Evolutionary conservation across 2,329 filamentous ascomycete genomes (phyloP), one percentile per base, ranked within the genome.

Genomic region (Microdochium bolleyi): DNA sequence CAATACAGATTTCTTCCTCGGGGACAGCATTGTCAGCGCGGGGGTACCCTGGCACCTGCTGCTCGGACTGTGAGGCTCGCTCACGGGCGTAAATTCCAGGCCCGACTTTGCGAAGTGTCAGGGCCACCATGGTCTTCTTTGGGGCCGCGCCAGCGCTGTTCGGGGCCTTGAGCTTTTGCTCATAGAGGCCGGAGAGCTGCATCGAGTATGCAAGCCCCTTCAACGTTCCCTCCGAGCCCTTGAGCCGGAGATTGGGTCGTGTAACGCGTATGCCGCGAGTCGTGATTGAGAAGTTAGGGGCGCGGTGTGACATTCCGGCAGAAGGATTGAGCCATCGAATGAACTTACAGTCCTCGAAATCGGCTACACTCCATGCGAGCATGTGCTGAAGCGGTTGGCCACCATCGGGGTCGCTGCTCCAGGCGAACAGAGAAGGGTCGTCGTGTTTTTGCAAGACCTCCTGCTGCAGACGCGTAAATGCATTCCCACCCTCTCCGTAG

Each of bases 401-500:
- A 19, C 9, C 9, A 19, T 41, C 37, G 13, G 37, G 37, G 14
- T 41, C 14, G 37, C 14, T 16, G 14, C 37, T 8, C 37, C 37
- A 41, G 37, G 16, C 14, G 37, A 41, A 41, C 37, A 41, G 16
- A 7, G 37, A 41, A 41, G 37, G 37, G 16, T 41, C 37, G 37
- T 41, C 37, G 37, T 41, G 37, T 41, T 19, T 41, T 14, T 8
- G 37, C 14, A 41, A 16, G 7, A 41, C 19, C 14, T 41, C 37
- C 14, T 41, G 37, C 37, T 41, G 37, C 5, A 41, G 37, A 16
- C 37, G 37, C 37, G 7, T 16, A 19, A 41, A 41, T 8, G 37
- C 37, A 41, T 16, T 19, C 7, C 4, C 14, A 5, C 55, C 56
- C 24, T 58, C 59, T 8, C 55, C 55, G 48, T 60, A 60, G 0